phyloP scores from a whole-genome alignment of 768 basidiomycete species.

The Russula ochroleuca region DNA sequence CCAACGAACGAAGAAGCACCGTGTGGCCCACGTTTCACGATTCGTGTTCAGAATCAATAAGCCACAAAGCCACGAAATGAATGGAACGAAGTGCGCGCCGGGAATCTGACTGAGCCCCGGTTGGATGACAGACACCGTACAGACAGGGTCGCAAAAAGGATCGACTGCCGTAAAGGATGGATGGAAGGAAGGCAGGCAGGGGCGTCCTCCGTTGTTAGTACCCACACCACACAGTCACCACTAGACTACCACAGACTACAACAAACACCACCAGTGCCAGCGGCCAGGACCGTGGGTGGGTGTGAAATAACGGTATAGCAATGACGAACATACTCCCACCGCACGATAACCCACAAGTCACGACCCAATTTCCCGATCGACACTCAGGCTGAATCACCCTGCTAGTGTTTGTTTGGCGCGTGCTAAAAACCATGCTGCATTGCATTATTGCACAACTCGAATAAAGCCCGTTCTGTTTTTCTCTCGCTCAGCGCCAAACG shows the following conservation, averaged over 20 bases:
- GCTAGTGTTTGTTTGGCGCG: no score
- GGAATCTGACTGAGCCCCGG: no score
- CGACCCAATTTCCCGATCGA: conserved; percentile 1
- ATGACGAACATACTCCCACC: conserved; percentile 9
- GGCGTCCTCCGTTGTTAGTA: no score
- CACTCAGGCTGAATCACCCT: no score
- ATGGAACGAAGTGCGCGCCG: not conserved
- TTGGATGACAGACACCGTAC: no score
- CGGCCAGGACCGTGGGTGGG: conserved; percentile 1
- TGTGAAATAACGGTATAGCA: conserved; percentile 14
- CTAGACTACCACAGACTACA: not conserved
- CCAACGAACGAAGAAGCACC: no score
- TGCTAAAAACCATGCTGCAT: not conserved
- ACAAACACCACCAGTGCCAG: not conserved
- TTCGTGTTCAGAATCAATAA: not conserved
- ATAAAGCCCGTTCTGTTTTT: not conserved
- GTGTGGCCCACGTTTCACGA: no score
- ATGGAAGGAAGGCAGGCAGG: no score
- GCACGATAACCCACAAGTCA: not conserved
- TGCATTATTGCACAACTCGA: not conserved
- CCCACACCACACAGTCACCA: no score
- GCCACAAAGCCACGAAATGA: not conserved
- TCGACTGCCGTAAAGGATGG: no score
- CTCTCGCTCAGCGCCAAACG: no score
- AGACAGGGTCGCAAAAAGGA: no score